Evolutionary conservation across 2,329 filamentous ascomycete genomes (phyloP), one percentile per base, ranked within the genome.

Genomic region (Claviceps humidiphila): DNA sequence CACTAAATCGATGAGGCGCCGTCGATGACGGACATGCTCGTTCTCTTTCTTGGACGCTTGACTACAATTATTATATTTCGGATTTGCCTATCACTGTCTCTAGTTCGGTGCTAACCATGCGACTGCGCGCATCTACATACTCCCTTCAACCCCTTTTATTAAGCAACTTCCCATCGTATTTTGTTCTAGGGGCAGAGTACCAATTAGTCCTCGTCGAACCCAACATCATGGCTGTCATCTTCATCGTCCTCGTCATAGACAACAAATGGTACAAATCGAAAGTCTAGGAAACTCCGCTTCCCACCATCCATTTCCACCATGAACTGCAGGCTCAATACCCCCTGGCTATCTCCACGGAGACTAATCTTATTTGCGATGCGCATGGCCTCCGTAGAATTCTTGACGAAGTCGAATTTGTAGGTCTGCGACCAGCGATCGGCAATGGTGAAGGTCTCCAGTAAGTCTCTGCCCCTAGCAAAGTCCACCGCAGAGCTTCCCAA

Each of bases 311-410:
- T 75, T 64, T 96, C 89, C 16, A 98, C 84, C 85, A 98, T 93
- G 62, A 97, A 96, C 64, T 98, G 93, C 65, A 97, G 71, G 67
- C 88, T 96, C 57, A 98, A 68, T 34, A 98, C 91, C 0, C 93
- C 91, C 64, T 95, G 88, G 2, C 79, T 76, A 67, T 98, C 93
- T 0, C 89, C 85, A 16, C 93, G 77, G 55, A 98, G 77, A 64
- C 89, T 95, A 53, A 97, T 90, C 68, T 97, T 98, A 61, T 80
- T 90, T 4, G 90, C 89, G 40, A 89, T 80, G 46, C 84, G 82
- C 91, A 98, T 97, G n/a, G 93, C 91, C 57, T 91, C 84, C 46
- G 82, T 82, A 0, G 91, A 90, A 58, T 86, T 85, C 66, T 87
- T 89, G 63, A 98, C 76, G 50, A 95, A 78, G 51, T 85, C 78